Evolutionary conservation across 257 asterid species (phyloP).

Genomic region (Plantago elongata): DNA sequence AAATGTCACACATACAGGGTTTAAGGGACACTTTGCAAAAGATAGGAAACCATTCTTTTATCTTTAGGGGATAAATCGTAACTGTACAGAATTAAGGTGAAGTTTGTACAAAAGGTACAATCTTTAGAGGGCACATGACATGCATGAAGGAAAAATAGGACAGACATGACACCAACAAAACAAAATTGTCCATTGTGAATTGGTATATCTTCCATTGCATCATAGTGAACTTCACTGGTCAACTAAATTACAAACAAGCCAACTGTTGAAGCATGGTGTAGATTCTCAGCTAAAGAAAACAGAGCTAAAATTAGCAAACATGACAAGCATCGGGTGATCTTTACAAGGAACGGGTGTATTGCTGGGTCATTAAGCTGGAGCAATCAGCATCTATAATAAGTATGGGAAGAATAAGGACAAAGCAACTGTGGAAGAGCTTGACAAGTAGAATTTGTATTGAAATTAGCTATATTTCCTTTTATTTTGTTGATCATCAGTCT

Average conservation of each 20-base stretch:
- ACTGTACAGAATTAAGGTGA: no score
- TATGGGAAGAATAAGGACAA: neutral
- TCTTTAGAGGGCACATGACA: no score
- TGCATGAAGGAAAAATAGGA: no score
- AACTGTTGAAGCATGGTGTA: neutral
- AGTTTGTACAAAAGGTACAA: no score
- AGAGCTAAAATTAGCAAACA: conserved; percentile 2
- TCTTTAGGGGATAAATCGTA: no score
- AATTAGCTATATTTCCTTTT: conserved; percentile 3
- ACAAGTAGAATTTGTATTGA: neutral
- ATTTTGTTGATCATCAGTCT: conserved; percentile 32
- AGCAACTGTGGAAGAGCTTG: neutral
- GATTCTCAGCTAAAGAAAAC: neutral
- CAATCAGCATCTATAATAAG: conserved; percentile 9
- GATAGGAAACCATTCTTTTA: no score
- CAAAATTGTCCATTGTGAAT: neutral
- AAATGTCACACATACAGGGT: no score
- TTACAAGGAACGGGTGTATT: neutral
- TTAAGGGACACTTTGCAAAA: no score
- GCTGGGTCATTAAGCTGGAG: neutral
- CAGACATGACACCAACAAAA: neutral
- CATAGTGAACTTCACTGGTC: neutral
- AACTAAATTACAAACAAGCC: neutral
- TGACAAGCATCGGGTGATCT: neutral
- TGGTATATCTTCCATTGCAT: neutral